These are phyloP conservation scores for Tolypocladium ovalisporum DNA, from an alignment of 2,329 filamentous ascomycete genomes.

Conservation along the genomic window DNA sequence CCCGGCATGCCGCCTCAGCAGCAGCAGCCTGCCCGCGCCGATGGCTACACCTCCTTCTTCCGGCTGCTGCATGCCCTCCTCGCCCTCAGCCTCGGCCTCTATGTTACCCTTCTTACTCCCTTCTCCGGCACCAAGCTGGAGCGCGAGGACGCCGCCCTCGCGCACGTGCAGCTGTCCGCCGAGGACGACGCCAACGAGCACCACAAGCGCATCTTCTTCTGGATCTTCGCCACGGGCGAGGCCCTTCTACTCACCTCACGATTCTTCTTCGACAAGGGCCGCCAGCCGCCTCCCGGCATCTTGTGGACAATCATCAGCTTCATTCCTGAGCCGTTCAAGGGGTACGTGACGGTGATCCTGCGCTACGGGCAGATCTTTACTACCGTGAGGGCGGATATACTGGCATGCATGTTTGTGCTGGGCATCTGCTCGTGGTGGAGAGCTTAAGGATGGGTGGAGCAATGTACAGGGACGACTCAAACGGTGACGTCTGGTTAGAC, in stretches of 20 bases:
- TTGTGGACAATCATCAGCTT: conserved; percentile 53
- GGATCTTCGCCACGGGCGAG: conserved; percentile 71
- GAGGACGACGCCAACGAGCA: conserved; percentile 18
- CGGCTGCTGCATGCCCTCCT: conserved; percentile 63
- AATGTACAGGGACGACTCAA: not conserved
- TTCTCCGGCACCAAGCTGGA: conserved; percentile 57
- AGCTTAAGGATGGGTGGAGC: conserved; percentile 6
- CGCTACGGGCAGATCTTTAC: conserved; percentile 61
- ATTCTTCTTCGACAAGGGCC: conserved; percentile 57
- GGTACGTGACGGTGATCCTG: conserved; percentile 49
- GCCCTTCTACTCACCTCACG: conserved; percentile 59
- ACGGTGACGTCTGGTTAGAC: not conserved
- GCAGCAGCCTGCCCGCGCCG: conserved; percentile 13
- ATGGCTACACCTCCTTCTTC: conserved; percentile 46
- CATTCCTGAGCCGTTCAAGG: conserved; percentile 52
- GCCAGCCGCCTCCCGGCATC: conserved; percentile 47
- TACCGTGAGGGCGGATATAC: conserved; percentile 61
- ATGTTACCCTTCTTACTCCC: conserved; percentile 55
- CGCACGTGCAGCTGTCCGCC: conserved; percentile 12
- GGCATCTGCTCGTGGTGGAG: conserved; percentile 42
- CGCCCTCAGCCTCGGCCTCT: conserved; percentile 57
- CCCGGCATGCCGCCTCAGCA: conserved; percentile 25
- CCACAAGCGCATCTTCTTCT: conserved; percentile 48
- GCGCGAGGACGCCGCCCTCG: conserved; percentile 33
- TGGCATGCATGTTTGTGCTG: conserved; percentile 67